Percentiles rank a stretch among this genome's conserved stretches.
Conservation (phyloP, 1,284 basidiomycete genomes). For the Sporisorium scitamineum region DNA sequence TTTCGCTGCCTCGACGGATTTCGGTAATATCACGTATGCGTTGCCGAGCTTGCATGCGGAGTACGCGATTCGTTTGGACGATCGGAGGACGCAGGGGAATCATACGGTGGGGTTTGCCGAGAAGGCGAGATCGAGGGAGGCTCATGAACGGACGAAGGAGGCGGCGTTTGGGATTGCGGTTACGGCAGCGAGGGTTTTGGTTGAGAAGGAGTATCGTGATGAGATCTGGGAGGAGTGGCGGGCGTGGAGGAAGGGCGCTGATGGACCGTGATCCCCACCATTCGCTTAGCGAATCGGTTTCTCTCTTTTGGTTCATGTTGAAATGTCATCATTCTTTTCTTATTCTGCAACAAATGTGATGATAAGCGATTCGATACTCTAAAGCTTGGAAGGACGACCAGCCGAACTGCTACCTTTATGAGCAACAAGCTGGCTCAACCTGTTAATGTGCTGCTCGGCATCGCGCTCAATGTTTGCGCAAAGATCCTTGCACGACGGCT, state of each 20-base stretch:
- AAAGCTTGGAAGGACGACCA: constrained; percentile 40
- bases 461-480: constrained; percentile 80
- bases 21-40: constrained; percentile 69
- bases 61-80: constrained; percentile 65
- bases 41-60: constrained; percentile 68
- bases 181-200: constrained; percentile 66
- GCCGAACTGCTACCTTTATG: constrained; percentile 36
- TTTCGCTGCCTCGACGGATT: constrained; percentile 65
- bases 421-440: constrained; percentile 38
- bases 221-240: constrained; percentile 54
- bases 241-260: constrained; percentile 40
- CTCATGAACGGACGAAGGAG: constrained; percentile 65
- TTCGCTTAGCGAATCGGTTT: not conserved
- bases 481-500: constrained; percentile 82
- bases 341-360: no score
- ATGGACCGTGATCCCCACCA: constrained; percentile 28
- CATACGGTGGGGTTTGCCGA: constrained; percentile 65
- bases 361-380: no score
- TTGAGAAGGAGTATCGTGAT: constrained; percentile 66
- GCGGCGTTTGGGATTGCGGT: constrained; percentile 69
- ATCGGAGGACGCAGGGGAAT: constrained; percentile 61
- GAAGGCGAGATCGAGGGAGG: constrained; percentile 58
- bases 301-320: no score
- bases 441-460: constrained; percentile 78
- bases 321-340: not conserved